Evolutionary conservation across 73 alveolate genomes (phyloP).

Genomic region (Symbiodinium pilosum): DNA sequence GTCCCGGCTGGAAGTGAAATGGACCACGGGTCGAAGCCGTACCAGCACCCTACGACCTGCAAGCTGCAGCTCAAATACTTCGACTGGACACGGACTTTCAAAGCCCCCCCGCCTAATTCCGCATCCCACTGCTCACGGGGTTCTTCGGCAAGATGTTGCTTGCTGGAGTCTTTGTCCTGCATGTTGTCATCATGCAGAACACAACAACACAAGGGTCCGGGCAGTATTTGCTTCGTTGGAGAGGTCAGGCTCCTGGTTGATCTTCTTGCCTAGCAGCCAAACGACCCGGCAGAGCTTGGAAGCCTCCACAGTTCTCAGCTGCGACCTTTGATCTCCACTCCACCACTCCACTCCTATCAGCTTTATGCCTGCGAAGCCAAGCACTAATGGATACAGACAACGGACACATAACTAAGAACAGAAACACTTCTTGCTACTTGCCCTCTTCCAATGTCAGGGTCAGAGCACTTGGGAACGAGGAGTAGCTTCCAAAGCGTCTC

Average conservation of each 20-base stretch:
- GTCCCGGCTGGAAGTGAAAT: neutral
- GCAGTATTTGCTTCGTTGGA: too few relatives aligned
- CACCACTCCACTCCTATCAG: too few relatives aligned
- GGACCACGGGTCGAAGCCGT: slow-evolving; percentile 31
- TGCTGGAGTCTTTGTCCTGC: too few relatives aligned
- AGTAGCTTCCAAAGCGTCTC: neutral
- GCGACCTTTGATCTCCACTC: neutral
- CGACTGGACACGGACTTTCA: neutral
- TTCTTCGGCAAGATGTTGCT: too few relatives aligned
- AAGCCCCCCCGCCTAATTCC: neutral
- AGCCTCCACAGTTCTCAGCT: neutral
- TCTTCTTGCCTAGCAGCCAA: slow-evolving; percentile 58
- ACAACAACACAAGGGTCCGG: too few relatives aligned
- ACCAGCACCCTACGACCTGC: slow-evolving; percentile 17
- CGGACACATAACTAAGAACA: neutral
- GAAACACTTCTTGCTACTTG: neutral
- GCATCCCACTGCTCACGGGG: neutral
- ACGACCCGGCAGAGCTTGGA: slow-evolving; percentile 64
- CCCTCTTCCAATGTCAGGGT: neutral
- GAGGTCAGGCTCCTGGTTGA: neutral
- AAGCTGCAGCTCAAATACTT: neutral
- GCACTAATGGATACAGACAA: neutral
- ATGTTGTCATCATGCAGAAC: too few relatives aligned
- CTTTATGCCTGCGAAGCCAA: too few relatives aligned
- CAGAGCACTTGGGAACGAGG: neutral